A percentile compares a stretch with the other conserved stretches of the same genome.
These are phyloP conservation scores for Solanum hybrid DNA, from an alignment of 305 asterid genomes.

Conservation along the genomic window DNA sequence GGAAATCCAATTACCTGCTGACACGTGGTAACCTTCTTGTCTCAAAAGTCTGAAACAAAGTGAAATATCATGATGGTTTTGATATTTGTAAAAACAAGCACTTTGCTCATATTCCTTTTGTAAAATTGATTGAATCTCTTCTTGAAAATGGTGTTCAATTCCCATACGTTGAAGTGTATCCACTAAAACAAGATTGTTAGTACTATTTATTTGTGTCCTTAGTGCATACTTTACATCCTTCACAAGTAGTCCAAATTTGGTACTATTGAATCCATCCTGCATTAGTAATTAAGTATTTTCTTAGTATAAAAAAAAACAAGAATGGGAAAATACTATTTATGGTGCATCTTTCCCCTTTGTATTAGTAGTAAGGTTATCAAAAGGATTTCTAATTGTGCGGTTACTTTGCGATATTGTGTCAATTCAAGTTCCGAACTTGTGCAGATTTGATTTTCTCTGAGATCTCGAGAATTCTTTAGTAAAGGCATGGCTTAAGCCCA, in stretches of 20 bases:
- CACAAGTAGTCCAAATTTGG: neutral
- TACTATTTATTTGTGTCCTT: neutral
- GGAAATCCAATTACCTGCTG: slow-evolving; percentile 11
- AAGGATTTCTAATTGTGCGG: too few species aligned
- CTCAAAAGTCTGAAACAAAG: slow-evolving; percentile 42
- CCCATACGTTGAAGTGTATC: slow-evolving; percentile 43
- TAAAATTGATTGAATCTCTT: slow-evolving; percentile 27
- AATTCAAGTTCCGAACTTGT: too few species aligned
- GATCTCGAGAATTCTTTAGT: too few species aligned
- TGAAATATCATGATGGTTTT: slow-evolving; percentile 18
- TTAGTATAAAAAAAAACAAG: too few species aligned
- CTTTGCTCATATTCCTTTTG: neutral
- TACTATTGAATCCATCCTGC: slow-evolving; percentile 10
- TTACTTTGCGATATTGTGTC: too few species aligned
- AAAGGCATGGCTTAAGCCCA: too few species aligned
- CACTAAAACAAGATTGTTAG: slow-evolving; percentile 14
- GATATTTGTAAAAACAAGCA: neutral
- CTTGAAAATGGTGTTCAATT: slow-evolving; percentile 23
- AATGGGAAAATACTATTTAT: too few species aligned
- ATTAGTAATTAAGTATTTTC: neutral
- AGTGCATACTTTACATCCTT: slow-evolving; percentile 6
- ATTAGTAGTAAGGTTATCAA: neutral
- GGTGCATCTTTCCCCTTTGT: too few species aligned
- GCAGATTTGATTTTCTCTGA: too few species aligned
- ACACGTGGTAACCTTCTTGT: slow-evolving; percentile 34